A percentile compares a stretch with the other conserved stretches of the same genome.
Conservation (phyloP, 1,139 yeast species). For the Oligophagozyma castellii region DNA sequence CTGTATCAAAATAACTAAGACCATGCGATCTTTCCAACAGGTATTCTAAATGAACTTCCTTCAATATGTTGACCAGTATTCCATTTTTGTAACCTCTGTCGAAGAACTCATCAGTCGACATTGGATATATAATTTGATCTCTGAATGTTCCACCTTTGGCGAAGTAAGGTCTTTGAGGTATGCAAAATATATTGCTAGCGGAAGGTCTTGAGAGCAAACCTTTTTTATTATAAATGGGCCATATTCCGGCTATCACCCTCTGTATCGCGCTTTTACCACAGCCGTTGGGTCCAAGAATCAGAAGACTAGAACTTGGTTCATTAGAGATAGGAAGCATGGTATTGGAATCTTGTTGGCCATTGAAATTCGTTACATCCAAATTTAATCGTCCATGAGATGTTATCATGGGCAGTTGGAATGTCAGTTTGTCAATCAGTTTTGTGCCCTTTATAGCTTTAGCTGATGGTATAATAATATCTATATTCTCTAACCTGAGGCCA, state of each 20-base stretch:
- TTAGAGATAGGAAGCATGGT: constrained; percentile 15
- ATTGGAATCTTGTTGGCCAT: constrained; percentile 8
- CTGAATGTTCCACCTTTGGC: constrained; percentile 67
- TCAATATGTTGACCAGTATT: constrained; percentile 51
- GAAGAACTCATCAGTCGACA: constrained; percentile 65
- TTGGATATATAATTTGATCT: constrained; percentile 80
- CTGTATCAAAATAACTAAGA: constrained; percentile 28
- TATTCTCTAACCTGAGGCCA: constrained; percentile 71
- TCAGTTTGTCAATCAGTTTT: constrained; percentile 45
- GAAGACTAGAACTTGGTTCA: constrained; percentile 46
- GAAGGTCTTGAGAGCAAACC: constrained; percentile 76
- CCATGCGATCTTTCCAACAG: constrained; percentile 36
- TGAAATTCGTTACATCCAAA: constrained; percentile 15
- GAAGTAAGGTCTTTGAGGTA: constrained; percentile 73
- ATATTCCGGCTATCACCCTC: constrained; percentile 71
- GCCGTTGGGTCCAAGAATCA: constrained; percentile 80
- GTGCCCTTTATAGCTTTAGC: constrained; percentile 39
- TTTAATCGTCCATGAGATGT: constrained; percentile 14
- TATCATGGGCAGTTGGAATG: constrained; percentile 40
- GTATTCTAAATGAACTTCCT: constrained; percentile 71
- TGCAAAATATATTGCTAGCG: constrained; percentile 55
- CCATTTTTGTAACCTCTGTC: constrained; percentile 60
- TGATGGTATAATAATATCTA: constrained; percentile 72
- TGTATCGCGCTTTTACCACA: constrained; percentile 84
- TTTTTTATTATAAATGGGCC: constrained; percentile 65